Percentiles rank a stretch among this genome's conserved stretches.
phyloP scores from a whole-genome alignment of 73 alveolate genomes.

The Tetrahymena thermophila region DNA sequence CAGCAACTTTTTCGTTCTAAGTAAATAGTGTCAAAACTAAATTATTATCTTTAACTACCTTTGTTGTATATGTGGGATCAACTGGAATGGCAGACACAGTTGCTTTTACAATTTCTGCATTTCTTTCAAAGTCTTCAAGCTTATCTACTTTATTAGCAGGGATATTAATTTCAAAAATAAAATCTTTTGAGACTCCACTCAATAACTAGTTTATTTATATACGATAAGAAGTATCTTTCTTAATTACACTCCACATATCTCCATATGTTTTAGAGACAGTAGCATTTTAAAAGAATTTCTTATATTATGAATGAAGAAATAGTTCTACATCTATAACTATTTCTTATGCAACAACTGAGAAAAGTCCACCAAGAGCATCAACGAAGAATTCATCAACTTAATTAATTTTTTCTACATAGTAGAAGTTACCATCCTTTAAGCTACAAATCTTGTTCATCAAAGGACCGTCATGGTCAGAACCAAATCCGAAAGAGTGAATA shows the following conservation, averaged over 20 bases:
- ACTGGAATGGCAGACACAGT: neutral
- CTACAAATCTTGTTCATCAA: slow-evolving; percentile 23
- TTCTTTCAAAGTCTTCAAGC: neutral
- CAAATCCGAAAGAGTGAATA: slow-evolving; percentile 51
- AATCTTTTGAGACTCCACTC: slow-evolving; percentile 18
- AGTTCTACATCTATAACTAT: slow-evolving; percentile 6
- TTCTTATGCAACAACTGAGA: slow-evolving; percentile 23
- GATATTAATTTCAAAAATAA: slow-evolving; percentile 10
- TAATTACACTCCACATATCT: slow-evolving; percentile 14
- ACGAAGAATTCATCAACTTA: slow-evolving; percentile 38
- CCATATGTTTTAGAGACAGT: slow-evolving; percentile 29
- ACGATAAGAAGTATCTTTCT: slow-evolving; percentile 1
- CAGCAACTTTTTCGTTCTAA: neutral
- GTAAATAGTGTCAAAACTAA: too few species aligned
- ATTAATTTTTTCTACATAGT: slow-evolving; percentile 31
- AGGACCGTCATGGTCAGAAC: slow-evolving; percentile 46
- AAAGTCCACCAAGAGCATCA: slow-evolving; percentile 43
- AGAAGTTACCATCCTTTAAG: slow-evolving; percentile 37
- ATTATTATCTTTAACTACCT: neutral
- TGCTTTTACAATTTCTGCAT: neutral
- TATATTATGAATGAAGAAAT: neutral
- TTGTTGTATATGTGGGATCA: neutral
- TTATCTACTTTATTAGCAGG: neutral
- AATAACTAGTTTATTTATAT: slow-evolving; percentile 3
- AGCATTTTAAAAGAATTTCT: neutral